A percentile compares a stretch with the other conserved stretches of the same genome.
Conservation (phyloP, 257 asterid genomes). For the Cruciata laevipes region DNA sequence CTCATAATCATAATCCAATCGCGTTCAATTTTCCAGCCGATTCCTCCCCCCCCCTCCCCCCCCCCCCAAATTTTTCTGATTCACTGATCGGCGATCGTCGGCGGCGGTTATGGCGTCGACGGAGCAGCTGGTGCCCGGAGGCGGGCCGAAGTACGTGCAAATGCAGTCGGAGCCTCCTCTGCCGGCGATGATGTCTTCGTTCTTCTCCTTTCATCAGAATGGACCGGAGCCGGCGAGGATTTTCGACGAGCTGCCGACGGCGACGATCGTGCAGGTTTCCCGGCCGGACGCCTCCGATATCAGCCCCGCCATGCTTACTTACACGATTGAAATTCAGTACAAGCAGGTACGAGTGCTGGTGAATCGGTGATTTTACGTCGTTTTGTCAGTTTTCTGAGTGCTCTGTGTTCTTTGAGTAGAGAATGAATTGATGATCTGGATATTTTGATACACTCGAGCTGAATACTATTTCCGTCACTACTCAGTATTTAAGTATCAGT, state of each 20-base stretch:
- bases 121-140: conserved; percentile 54
- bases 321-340: conserved; percentile 74
- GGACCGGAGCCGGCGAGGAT: conserved; percentile 44
- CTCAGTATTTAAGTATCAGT: conserved; percentile 23
- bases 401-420: conserved; percentile 16
- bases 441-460: no score
- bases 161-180: conserved; percentile 46
- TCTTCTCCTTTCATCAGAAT: conserved; percentile 35
- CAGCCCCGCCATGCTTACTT: conserved; percentile 80
- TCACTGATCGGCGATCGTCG: background rate
- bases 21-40: background rate
- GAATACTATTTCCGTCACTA: no score
- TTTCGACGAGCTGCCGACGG: conserved; percentile 80
- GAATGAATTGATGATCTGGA: conserved; percentile 45
- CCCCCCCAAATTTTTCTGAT: background rate
- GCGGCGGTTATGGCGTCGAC: conserved; percentile 47
- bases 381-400: background rate
- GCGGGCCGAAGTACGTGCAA: conserved; percentile 38
- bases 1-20: background rate
- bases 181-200: conserved; percentile 43
- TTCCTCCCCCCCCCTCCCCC: background rate
- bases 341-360: conserved; percentile 47
- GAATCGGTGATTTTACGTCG: conserved; percentile 12
- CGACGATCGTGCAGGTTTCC: conserved; percentile 62
- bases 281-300: conserved; percentile 76